These are phyloP conservation scores for Immersiporthe knoxdaviesiana DNA, from an alignment of 2,329 filamentous ascomycete genomes.

Conservation along the genomic window DNA sequence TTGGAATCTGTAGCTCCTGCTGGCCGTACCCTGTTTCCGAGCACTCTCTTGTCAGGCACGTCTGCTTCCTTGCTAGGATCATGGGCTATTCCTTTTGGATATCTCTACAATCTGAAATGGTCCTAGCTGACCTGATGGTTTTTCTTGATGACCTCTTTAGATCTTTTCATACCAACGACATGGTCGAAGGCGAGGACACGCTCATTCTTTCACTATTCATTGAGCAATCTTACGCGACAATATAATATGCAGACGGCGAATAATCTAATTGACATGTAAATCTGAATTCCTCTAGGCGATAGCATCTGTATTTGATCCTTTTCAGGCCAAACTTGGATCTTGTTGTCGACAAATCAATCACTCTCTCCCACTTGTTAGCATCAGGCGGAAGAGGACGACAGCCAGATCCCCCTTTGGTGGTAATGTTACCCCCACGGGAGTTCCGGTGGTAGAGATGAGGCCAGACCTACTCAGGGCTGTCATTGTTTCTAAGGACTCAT, in stretches of 20 bases:
- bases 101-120: neutral
- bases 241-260: constrained; percentile 17
- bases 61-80: constrained; percentile 15
- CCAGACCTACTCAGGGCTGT: constrained; percentile 1
- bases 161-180: neutral
- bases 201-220: too few species aligned
- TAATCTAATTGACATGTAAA: too few species aligned
- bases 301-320: too few species aligned
- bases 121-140: constrained; percentile 10
- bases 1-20: constrained; percentile 24
- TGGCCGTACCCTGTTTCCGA: constrained; percentile 33
- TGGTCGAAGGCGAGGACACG: constrained; percentile 3
- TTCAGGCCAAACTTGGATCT: too few species aligned
- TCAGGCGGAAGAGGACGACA: constrained; percentile 19
- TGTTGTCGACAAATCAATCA: too few species aligned
- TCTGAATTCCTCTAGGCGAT: too few species aligned
- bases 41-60: constrained; percentile 20
- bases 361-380: too few species aligned
- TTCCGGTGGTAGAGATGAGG: constrained; percentile 18
- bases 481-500: constrained; percentile 47
- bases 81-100: constrained; percentile 10
- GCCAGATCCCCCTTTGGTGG: constrained; percentile 5
- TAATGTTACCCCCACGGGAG: neutral
- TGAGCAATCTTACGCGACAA: too few species aligned
- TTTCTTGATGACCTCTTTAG: constrained; percentile 7